Evolutionary conservation across 2,329 filamentous ascomycete genomes (phyloP).

Genomic region (Arthrobotrys iridis): DNA sequence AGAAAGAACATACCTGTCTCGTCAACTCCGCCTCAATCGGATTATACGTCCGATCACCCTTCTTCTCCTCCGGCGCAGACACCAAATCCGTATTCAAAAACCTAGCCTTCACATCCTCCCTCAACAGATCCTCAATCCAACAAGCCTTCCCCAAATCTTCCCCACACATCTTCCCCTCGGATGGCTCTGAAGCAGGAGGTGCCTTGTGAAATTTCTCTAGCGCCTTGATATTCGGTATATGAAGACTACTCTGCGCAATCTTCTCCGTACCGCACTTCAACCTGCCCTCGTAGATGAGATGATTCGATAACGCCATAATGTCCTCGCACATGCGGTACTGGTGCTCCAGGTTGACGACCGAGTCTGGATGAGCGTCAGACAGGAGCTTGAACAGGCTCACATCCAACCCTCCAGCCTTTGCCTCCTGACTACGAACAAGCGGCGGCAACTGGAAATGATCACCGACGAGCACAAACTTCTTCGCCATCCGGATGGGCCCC

Average conservation of each 20-base stretch:
- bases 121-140: slow-evolving; percentile 57
- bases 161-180: slow-evolving; percentile 22
- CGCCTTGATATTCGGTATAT: slow-evolving; percentile 73
- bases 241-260: slow-evolving; percentile 75
- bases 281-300: slow-evolving; percentile 87
- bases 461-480: slow-evolving; percentile 91
- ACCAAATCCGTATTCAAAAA: slow-evolving; percentile 91
- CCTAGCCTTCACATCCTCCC: slow-evolving; percentile 70
- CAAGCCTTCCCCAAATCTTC: slow-evolving; percentile 43
- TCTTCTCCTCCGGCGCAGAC: slow-evolving; percentile 74
- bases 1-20: slow-evolving; percentile 48
- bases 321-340: slow-evolving; percentile 99
- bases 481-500: slow-evolving; percentile 90
- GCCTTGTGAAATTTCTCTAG: slow-evolving; percentile 63
- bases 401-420: slow-evolving; percentile 84
- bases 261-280: slow-evolving; percentile 86
- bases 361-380: slow-evolving; percentile 84
- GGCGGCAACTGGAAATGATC: slow-evolving; percentile 97
- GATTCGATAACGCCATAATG: slow-evolving; percentile 93
- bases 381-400: slow-evolving; percentile 93
- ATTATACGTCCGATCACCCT: slow-evolving; percentile 89
- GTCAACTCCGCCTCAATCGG: slow-evolving; percentile 74
- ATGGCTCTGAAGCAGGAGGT: background rate
- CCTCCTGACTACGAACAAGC: slow-evolving; percentile 90
- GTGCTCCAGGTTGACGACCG: slow-evolving; percentile 90